A percentile compares a stretch with the other conserved stretches of the same genome.
Evolutionary conservation across 225 moss, liverwort and hornwort species (phyloP).

Genomic region (Asterella californica): DNA sequence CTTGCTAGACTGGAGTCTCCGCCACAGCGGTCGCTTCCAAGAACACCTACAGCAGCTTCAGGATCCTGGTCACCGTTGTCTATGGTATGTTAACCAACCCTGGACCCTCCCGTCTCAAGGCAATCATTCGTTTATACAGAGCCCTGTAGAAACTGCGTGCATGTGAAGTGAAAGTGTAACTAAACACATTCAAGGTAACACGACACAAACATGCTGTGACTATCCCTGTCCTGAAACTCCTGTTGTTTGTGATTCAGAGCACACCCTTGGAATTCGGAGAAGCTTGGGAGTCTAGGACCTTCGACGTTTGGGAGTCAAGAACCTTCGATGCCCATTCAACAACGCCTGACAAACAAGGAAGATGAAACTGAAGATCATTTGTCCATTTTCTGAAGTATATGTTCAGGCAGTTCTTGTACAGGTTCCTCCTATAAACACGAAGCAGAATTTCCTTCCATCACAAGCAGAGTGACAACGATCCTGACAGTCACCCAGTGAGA

Average conservation of each 20-base stretch:
- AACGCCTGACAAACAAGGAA: not conserved
- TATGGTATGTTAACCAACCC: not conserved
- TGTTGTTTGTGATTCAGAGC: not conserved
- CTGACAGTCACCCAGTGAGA: too few species aligned
- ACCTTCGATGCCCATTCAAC: not conserved
- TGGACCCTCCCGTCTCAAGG: too few species aligned
- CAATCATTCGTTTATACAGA: too few species aligned
- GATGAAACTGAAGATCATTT: not conserved
- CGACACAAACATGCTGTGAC: not conserved
- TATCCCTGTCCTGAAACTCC: not conserved
- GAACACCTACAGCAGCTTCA: not conserved
- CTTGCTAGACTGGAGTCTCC: constrained; percentile 17
- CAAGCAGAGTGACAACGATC: too few species aligned
- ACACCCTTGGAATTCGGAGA: not conserved
- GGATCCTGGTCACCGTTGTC: not conserved
- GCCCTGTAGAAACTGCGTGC: too few species aligned
- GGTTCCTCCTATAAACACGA: too few species aligned
- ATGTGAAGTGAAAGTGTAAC: too few species aligned
- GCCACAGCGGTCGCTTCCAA: not conserved
- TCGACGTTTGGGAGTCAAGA: not conserved
- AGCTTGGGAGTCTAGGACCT: not conserved
- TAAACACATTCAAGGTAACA: too few species aligned
- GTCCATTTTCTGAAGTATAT: too few species aligned
- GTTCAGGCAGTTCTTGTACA: too few species aligned
- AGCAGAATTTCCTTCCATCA: too few species aligned